Conservation (phyloP, 768 basidiomycete genomes). For the Steccherinum ochraceum region DNA sequence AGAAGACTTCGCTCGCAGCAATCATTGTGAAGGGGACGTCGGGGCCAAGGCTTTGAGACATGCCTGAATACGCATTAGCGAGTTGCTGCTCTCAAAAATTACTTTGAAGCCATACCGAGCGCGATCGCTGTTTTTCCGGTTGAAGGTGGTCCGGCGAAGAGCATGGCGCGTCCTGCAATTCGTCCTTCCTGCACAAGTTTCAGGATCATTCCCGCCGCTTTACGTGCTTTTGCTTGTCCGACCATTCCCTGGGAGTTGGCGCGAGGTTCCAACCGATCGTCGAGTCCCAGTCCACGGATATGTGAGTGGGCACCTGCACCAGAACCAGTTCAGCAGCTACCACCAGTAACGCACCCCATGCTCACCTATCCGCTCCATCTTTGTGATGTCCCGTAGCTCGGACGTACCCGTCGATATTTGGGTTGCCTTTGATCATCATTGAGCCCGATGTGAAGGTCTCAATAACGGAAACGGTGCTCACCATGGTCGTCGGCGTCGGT, state of each 20-base stretch:
- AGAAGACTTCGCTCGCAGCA: slow-evolving; percentile 96
- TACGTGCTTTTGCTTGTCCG: slow-evolving; percentile 91
- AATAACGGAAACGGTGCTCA: slow-evolving; percentile 10
- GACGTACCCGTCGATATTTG: slow-evolving; percentile 74
- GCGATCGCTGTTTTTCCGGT: slow-evolving; percentile 99
- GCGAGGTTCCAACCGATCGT: slow-evolving; percentile 86
- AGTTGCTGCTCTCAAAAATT: neutral
- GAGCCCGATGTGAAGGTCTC: neutral
- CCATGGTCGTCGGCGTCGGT: slow-evolving; percentile 19
- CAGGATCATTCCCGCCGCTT: slow-evolving; percentile 95
- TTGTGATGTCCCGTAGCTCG: slow-evolving; percentile 80
- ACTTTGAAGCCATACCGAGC: slow-evolving; percentile 77
- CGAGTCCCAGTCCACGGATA: slow-evolving; percentile 91
- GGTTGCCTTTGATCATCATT: slow-evolving; percentile 38
- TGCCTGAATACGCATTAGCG: slow-evolving; percentile 42
- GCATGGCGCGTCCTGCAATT: slow-evolving; percentile 92
- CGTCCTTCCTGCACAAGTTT: slow-evolving; percentile 97
- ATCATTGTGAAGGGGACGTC: slow-evolving; percentile 99
- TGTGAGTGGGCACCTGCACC: slow-evolving; percentile 84
- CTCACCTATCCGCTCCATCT: slow-evolving; percentile 89
- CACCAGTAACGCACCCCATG: neutral
- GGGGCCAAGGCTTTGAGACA: slow-evolving; percentile 91
- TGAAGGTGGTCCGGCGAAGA: slow-evolving; percentile 96
- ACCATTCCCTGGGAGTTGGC: slow-evolving; percentile 93
- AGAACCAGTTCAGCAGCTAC: slow-evolving; percentile 8